phyloP scores from a whole-genome alignment of 192 early-diverging fungal genomes.

The Rhizophagus clarus region DNA sequence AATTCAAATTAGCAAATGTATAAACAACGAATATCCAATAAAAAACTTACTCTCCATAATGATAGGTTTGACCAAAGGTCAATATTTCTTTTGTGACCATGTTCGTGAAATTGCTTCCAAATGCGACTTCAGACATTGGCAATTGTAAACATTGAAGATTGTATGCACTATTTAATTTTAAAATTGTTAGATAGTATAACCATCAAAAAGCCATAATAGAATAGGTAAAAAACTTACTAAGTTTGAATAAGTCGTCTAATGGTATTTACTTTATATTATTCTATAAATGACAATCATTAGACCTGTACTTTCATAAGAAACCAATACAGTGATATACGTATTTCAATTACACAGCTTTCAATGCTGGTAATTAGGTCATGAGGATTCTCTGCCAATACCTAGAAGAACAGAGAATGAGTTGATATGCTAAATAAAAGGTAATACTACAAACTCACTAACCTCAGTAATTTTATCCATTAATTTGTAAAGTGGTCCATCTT shows the following conservation, averaged over 20 bases:
- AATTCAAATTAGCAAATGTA: too few species aligned
- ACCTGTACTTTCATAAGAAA: slow-evolving; percentile 17
- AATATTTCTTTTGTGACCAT: slow-evolving; percentile 13
- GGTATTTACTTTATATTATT: slow-evolving; percentile 22
- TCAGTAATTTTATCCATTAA: slow-evolving; percentile 10
- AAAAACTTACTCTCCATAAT: slow-evolving; percentile 19
- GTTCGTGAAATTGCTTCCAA: slow-evolving; percentile 19
- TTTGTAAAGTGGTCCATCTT: not conserved
- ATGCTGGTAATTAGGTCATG: slow-evolving; percentile 17
- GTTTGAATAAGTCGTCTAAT: slow-evolving; percentile 11
- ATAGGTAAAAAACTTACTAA: slow-evolving; percentile 21
- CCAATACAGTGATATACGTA: not conserved
- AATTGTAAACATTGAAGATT: slow-evolving; percentile 9
- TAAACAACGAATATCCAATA: slow-evolving; percentile 6
- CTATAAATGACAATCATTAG: slow-evolving; percentile 25
- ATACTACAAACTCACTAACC: slow-evolving; percentile 1
- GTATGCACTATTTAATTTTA: slow-evolving; percentile 10
- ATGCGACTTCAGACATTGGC: slow-evolving; percentile 6
- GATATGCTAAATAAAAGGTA: slow-evolving; percentile 19
- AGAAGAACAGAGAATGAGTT: not conserved
- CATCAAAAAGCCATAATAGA: not conserved
- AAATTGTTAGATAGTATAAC: not conserved
- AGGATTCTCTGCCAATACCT: slow-evolving; percentile 4
- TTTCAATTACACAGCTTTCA: slow-evolving; percentile 23
- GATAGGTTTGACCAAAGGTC: not conserved